Percentiles rank a stretch among this genome's conserved stretches.
Evolutionary conservation across 345 rosid genomes (phyloP).

Genomic region (Eutrema heterophyllum): DNA sequence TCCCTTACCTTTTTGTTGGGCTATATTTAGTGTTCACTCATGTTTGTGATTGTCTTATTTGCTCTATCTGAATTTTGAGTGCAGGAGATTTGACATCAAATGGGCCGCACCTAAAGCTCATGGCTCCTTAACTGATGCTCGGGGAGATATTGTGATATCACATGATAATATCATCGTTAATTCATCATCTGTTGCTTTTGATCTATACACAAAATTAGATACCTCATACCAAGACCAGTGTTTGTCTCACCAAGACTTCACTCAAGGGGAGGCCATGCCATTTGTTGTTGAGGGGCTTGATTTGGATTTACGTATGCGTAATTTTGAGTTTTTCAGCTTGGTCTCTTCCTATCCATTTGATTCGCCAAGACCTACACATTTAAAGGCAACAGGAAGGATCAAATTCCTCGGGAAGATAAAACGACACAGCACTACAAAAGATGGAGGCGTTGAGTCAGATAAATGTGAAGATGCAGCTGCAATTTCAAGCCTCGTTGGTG

Average conservation of each 20-base stretch:
- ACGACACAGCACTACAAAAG: slow-evolving; percentile 29
- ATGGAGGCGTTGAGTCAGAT: slow-evolving; percentile 30
- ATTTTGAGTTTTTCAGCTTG: slow-evolving; percentile 90
- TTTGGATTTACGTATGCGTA: slow-evolving; percentile 91
- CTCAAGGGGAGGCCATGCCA: slow-evolving; percentile 43
- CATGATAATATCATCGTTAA: slow-evolving; percentile 74
- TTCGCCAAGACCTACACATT: slow-evolving; percentile 88
- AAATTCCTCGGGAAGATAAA: slow-evolving; percentile 86
- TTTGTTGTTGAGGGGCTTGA: slow-evolving; percentile 87
- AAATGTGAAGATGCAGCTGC: slow-evolving; percentile 28
- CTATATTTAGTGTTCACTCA: slow-evolving; percentile 10
- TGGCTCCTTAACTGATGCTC: slow-evolving; percentile 94
- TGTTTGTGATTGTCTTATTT: slow-evolving; percentile 14
- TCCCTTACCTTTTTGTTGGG: slow-evolving; percentile 23
- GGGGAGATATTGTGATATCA: slow-evolving; percentile 91
- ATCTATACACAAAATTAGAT: slow-evolving; percentile 64
- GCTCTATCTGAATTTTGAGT: slow-evolving; percentile 24
- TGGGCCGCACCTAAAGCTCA: slow-evolving; percentile 98
- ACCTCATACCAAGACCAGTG: slow-evolving; percentile 69
- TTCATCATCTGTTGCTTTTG: slow-evolving; percentile 89
- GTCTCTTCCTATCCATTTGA: slow-evolving; percentile 85
- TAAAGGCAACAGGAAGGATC: slow-evolving; percentile 89
- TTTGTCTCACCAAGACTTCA: slow-evolving; percentile 40
- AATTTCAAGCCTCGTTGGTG: slow-evolving; percentile 60
- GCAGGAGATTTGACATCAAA: slow-evolving; percentile 93